These are phyloP conservation scores for Ormosia semicastrata DNA, from an alignment of 306 rosid genomes.

Conservation along the genomic window DNA sequence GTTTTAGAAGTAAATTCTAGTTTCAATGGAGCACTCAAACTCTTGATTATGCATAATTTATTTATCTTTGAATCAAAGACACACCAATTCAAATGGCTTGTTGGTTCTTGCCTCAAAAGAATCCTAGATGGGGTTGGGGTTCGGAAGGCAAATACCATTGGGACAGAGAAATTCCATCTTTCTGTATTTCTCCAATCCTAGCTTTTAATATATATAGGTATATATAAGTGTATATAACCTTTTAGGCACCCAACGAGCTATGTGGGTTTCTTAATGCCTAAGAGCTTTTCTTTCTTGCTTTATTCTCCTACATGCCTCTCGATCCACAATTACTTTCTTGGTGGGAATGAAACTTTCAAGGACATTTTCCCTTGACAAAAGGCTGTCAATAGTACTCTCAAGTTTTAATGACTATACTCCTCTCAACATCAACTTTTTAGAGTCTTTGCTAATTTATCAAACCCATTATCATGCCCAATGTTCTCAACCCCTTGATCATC, in stretches of 20 bases:
- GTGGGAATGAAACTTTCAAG: conserved; percentile 61
- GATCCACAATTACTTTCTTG: conserved; percentile 70
- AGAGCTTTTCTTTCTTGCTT: conserved; percentile 55
- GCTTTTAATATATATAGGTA: conserved; percentile 3
- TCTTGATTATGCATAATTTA: conserved; percentile 46
- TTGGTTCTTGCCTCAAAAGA: conserved; percentile 46
- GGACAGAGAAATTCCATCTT: conserved; percentile 50
- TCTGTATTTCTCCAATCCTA: conserved; percentile 21
- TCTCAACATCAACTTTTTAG: conserved; percentile 67
- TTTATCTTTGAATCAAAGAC: conserved; percentile 63
- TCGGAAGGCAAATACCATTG: conserved; percentile 36
- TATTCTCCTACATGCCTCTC: conserved; percentile 50
- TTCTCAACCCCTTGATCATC: conserved; percentile 39
- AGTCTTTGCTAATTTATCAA: conserved; percentile 56
- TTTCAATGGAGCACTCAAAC: conserved; percentile 45
- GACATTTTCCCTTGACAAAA: conserved; percentile 44
- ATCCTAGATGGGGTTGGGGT: conserved; percentile 33
- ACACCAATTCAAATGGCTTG: conserved; percentile 42
- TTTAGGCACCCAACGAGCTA: conserved; percentile 34
- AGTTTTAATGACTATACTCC: conserved; percentile 69
- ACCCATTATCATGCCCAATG: conserved; percentile 65
- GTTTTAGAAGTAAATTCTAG: conserved; percentile 5
- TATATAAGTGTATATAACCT: background rate
- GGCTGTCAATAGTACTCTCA: conserved; percentile 57
- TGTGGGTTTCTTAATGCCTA: conserved; percentile 48